A percentile compares a stretch with the other conserved stretches of the same genome.
Evolutionary conservation across 805 yeast genomes (phyloP).

Genomic region (Metschnikowia drakensbergensis): DNA sequence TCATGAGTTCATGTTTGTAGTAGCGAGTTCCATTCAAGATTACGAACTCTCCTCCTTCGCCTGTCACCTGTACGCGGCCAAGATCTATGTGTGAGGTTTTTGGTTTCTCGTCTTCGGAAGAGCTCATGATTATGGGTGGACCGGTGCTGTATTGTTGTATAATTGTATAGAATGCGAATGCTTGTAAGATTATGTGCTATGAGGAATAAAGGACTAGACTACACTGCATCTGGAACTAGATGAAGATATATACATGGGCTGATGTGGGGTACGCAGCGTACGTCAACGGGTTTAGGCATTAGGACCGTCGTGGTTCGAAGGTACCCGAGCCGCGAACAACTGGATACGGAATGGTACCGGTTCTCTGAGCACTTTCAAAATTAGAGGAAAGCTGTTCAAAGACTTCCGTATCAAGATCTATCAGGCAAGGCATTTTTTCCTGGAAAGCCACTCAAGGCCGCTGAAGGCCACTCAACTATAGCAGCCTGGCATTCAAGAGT

Average conservation of each 20-base stretch:
- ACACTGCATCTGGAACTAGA: not conserved
- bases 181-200: not conserved
- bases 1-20: slow-evolving; percentile 51
- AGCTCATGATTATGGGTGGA: not conserved
- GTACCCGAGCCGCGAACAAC: no score
- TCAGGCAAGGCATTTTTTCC: no score
- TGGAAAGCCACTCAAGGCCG: not conserved
- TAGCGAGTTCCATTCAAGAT: slow-evolving; percentile 42
- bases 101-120: slow-evolving; percentile 1
- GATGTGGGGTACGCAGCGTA: slow-evolving; percentile 4
- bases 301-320: not conserved
- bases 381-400: no score
- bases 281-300: slow-evolving; percentile 2
- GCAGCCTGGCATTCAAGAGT: not conserved
- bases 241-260: not conserved
- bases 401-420: no score
- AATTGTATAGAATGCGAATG: no score
- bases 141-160: no score
- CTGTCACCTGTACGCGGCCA: slow-evolving; percentile 9
- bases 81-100: not conserved
- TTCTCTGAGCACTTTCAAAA: no score
- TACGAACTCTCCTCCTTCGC: slow-evolving; percentile 40
- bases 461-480: not conserved
- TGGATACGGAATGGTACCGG: no score
- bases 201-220: no score